Conservation (phyloP, 2,329 filamentous ascomycete species). For the Fusarium beomiforme region DNA sequence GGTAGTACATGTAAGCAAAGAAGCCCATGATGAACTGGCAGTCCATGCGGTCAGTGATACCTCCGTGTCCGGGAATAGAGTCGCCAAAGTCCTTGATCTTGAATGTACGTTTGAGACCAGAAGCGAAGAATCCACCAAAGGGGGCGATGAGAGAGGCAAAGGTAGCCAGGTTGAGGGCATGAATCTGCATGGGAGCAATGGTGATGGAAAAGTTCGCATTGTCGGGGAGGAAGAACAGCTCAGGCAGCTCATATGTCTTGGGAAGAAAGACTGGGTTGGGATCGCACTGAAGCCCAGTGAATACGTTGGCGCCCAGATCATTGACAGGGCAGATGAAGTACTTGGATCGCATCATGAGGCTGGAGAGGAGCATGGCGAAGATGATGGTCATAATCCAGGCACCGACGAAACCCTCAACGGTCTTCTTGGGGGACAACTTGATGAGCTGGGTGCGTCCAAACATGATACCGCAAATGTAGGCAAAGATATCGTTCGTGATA, state of each 20-base stretch:
- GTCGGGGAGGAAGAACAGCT: constrained; percentile 76
- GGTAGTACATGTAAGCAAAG: constrained; percentile 98
- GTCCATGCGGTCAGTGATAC: constrained; percentile 99
- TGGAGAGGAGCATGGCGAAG: constrained; percentile 84
- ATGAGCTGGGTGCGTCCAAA: constrained; percentile 97
- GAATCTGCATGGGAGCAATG: constrained; percentile 90
- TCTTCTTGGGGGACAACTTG: constrained; percentile 98
- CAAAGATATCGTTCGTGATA: constrained; percentile 98
- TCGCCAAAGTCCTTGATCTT: constrained; percentile 99
- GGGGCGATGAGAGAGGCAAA: constrained; percentile 97
- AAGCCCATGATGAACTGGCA: constrained; percentile 99
- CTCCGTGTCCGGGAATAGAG: constrained; percentile 95
- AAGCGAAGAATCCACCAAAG: constrained; percentile 98
- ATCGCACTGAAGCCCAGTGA: constrained; percentile 88
- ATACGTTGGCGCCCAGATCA: constrained; percentile 92
- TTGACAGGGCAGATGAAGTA: constrained; percentile 99
- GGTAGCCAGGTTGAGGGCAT: constrained; percentile 87
- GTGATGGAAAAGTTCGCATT: constrained; percentile 70
- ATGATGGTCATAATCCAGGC: constrained; percentile 96
- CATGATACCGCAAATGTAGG: constrained; percentile 96
- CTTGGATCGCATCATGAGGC: constrained; percentile 86
- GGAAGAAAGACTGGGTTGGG: constrained; percentile 92
- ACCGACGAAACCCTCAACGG: constrained; percentile 95
- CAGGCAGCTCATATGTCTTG: constrained; percentile 76
- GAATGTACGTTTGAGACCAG: constrained; percentile 96